These are phyloP conservation scores for Komagataella mondaviorum DNA, from an alignment of 805 yeast species.

Conservation along the genomic window DNA sequence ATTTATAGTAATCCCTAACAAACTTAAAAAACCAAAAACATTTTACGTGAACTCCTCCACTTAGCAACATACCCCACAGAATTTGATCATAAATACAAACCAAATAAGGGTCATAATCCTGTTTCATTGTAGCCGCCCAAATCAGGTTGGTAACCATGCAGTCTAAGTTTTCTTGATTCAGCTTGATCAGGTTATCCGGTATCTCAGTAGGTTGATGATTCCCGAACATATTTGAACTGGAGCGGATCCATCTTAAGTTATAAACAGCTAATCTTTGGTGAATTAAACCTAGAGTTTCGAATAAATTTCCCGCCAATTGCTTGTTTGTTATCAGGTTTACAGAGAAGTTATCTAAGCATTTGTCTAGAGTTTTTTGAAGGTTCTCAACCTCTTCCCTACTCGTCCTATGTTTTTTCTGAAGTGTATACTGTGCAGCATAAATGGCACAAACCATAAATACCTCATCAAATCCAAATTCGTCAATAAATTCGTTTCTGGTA, in stretches of 20 bases:
- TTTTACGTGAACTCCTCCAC: conserved; percentile 29
- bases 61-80: conserved; percentile 25
- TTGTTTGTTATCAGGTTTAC: neutral
- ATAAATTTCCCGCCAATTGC: neutral
- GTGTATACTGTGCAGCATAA: conserved; percentile 8
- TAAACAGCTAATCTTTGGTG: neutral
- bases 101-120: conserved; percentile 23
- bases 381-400: neutral
- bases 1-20: conserved; percentile 11
- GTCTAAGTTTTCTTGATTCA: conserved; percentile 10
- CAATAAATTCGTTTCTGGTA: neutral
- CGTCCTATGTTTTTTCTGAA: conserved; percentile 4
- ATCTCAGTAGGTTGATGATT: neutral
- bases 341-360: neutral
- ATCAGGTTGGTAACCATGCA: conserved; percentile 26
- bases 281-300: neutral
- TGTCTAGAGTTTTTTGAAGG: neutral
- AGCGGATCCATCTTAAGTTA: neutral
- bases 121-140: conserved; percentile 17
- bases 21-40: conserved; percentile 28
- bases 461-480: neutral
- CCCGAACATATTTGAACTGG: neutral
- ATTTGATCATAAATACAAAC: conserved; percentile 22
- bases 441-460: conserved; percentile 5
- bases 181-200: conserved; percentile 1